A percentile compares a stretch with the other conserved stretches of the same genome.
phyloP scores from a whole-genome alignment of 305 asterid species.

The Solanum hybrid region DNA sequence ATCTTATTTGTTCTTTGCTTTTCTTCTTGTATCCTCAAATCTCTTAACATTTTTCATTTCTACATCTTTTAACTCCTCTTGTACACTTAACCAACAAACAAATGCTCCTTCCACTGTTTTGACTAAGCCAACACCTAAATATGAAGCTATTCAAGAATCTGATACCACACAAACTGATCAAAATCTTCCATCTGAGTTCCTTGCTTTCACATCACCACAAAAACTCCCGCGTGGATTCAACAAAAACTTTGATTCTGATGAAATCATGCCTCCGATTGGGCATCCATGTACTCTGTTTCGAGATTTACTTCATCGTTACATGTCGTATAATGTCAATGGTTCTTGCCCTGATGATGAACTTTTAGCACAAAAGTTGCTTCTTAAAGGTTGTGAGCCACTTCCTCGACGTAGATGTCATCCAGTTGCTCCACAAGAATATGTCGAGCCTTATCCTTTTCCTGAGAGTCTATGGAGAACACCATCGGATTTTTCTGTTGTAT shows the following conservation, averaged over 20 bases:
- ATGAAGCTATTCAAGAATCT: not conserved
- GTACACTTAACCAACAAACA: slow-evolving; percentile 14
- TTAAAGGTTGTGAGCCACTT: slow-evolving; percentile 51
- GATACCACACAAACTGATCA: not conserved
- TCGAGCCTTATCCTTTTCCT: slow-evolving; percentile 45
- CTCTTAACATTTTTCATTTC: slow-evolving; percentile 41
- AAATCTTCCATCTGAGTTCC: slow-evolving; percentile 41
- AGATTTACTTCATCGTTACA: slow-evolving; percentile 35
- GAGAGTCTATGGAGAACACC: slow-evolving; percentile 50
- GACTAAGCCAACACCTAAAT: not conserved
- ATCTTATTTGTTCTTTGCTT: slow-evolving; percentile 26
- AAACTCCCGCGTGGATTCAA: slow-evolving; percentile 47
- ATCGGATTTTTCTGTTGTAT: slow-evolving; percentile 48
- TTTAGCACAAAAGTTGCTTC: slow-evolving; percentile 40
- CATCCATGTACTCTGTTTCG: slow-evolving; percentile 31
- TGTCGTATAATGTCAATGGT: slow-evolving; percentile 46
- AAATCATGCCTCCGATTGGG: slow-evolving; percentile 44
- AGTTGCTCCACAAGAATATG: slow-evolving; percentile 13
- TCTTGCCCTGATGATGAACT: slow-evolving; percentile 58
- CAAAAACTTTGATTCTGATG: slow-evolving; percentile 41
- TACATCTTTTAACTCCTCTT: slow-evolving; percentile 30
- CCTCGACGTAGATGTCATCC: slow-evolving; percentile 41
- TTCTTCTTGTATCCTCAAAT: slow-evolving; percentile 36
- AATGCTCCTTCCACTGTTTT: not conserved
- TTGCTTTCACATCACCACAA: slow-evolving; percentile 45